A percentile compares a stretch with the other conserved stretches of the same genome.
Conservation (phyloP, 208 protist species). For the Wallacemonas sp. region DNA sequence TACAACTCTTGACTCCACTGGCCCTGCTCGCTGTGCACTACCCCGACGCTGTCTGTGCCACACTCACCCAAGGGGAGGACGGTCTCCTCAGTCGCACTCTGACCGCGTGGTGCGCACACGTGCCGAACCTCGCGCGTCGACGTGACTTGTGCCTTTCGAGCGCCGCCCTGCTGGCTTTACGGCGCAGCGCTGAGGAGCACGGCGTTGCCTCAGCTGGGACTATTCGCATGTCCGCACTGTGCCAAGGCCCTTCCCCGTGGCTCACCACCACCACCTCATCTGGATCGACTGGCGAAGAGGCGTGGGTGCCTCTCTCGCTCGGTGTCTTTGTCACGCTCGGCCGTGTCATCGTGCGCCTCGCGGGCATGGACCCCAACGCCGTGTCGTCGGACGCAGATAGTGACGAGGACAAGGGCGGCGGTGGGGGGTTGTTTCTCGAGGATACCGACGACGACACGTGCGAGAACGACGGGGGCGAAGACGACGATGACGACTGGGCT, state of each 20-base stretch:
- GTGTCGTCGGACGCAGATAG: not conserved
- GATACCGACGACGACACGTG: conserved; percentile 17
- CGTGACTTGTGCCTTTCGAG: conserved; percentile 31
- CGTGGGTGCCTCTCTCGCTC: conserved; percentile 17
- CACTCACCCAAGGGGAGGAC: conserved; percentile 30
- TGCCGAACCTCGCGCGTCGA: conserved; percentile 29
- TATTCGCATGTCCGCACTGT: not conserved
- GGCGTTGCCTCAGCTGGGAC: not conserved
- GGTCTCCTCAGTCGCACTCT: conserved; percentile 39
- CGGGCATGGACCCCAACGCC: conserved; percentile 1
- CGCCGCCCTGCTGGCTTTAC: conserved; percentile 39
- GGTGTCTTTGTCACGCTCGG: conserved; percentile 37
- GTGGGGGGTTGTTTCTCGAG: not conserved
- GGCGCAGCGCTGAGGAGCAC: conserved; percentile 8
- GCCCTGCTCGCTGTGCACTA: conserved; percentile 48
- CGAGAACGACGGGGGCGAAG: conserved; percentile 22
- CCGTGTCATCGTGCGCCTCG: conserved; percentile 25
- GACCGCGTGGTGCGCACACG: conserved; percentile 43
- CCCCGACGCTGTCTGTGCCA: conserved; percentile 37
- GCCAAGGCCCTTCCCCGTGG: not conserved
- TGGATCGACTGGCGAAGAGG: not conserved
- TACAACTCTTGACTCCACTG: conserved; percentile 58
- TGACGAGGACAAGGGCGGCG: conserved; percentile 16
- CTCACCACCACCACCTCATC: not conserved
- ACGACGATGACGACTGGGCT: conserved; percentile 24